A percentile compares a stretch with the other conserved stretches of the same genome.
These are phyloP conservation scores for Ceratobasidium sp. DNA, from an alignment of 1,284 basidiomycete species.

Conservation along the genomic window DNA sequence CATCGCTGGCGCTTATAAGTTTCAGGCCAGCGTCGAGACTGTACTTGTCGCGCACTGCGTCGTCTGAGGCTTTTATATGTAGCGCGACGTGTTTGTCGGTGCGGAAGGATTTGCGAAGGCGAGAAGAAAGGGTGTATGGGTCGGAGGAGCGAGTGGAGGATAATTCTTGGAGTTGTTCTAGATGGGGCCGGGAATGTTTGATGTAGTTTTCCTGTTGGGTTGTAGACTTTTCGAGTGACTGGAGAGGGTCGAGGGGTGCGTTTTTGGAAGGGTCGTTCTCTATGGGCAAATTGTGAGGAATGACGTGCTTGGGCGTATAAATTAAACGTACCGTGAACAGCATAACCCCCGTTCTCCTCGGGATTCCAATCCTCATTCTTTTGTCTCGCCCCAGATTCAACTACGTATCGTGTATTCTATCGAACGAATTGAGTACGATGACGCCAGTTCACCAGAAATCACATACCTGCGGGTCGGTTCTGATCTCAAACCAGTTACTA, in stretches of 20 bases:
- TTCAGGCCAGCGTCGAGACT: slow-evolving; percentile 72
- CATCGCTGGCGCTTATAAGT: slow-evolving; percentile 67
- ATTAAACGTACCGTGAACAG: slow-evolving; percentile 75
- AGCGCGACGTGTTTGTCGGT: slow-evolving; percentile 83
- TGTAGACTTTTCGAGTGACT: slow-evolving; percentile 86
- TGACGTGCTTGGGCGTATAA: slow-evolving; percentile 6
- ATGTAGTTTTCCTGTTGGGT: slow-evolving; percentile 77
- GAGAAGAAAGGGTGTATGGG: slow-evolving; percentile 81
- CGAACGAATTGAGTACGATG: background rate
- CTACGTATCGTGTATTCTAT: slow-evolving; percentile 95
- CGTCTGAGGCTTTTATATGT: slow-evolving; percentile 72
- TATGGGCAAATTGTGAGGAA: slow-evolving; percentile 50
- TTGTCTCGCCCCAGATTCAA: slow-evolving; percentile 86
- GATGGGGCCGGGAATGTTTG: slow-evolving; percentile 76
- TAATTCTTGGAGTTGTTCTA: slow-evolving; percentile 78
- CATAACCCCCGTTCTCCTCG: slow-evolving; percentile 91
- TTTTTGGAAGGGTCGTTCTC: slow-evolving; percentile 76
- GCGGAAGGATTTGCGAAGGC: slow-evolving; percentile 82
- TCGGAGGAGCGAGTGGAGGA: slow-evolving; percentile 82
- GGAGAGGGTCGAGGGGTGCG: slow-evolving; percentile 79
- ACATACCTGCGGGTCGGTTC: slow-evolving; percentile 93
- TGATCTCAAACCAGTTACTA: slow-evolving; percentile 93
- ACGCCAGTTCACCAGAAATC: background rate
- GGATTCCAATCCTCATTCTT: slow-evolving; percentile 97
- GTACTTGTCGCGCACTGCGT: slow-evolving; percentile 74